Evolutionary conservation across 1,284 basidiomycete species (phyloP).

Genomic region (Sporisorium reilianum): DNA sequence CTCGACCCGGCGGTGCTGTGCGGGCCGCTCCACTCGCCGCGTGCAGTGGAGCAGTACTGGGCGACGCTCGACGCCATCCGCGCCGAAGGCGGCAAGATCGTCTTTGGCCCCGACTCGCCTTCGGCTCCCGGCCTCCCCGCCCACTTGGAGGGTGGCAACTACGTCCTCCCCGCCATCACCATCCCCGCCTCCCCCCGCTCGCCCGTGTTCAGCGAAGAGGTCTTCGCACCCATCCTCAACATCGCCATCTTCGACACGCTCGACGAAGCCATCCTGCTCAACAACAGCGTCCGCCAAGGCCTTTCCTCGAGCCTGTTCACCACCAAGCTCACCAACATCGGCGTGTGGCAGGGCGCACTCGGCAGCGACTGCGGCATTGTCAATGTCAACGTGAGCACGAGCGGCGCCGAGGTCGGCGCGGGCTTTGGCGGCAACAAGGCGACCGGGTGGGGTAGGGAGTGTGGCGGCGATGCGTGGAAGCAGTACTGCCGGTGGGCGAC

Average conservation of each 20-base stretch:
- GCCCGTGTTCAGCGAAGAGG: conserved; percentile 83
- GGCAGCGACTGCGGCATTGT: conserved; percentile 61
- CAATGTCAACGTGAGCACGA: conserved; percentile 78
- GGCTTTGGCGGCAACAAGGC: conserved; percentile 94
- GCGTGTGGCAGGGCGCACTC: conserved; percentile 52
- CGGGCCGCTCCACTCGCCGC: conserved; percentile 83
- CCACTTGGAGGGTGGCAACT: conserved; percentile 76
- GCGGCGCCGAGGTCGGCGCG: conserved; percentile 91
- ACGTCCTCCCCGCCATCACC: conserved; percentile 87
- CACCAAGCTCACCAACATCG: conserved; percentile 51
- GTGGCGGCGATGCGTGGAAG: conserved; percentile 96
- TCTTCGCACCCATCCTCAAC: conserved; percentile 87
- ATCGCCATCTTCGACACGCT: conserved; percentile 89
- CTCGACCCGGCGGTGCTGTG: conserved; percentile 80
- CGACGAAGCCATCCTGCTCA: conserved; percentile 90
- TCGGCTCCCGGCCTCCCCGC: conserved; percentile 67
- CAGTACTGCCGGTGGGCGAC: conserved; percentile 76
- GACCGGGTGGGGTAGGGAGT: conserved; percentile 88
- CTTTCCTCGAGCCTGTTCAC: conserved; percentile 92
- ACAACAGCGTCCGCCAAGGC: conserved; percentile 90
- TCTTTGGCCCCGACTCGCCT: conserved; percentile 77
- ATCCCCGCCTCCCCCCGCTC: conserved; percentile 75
- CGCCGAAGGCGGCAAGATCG: conserved; percentile 79
- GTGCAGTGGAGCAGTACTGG: conserved; percentile 78
- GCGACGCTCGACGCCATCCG: conserved; percentile 77